These are phyloP conservation scores for Geotrichum reessii DNA, from an alignment of 1,139 yeast genomes.

Conservation along the genomic window DNA sequence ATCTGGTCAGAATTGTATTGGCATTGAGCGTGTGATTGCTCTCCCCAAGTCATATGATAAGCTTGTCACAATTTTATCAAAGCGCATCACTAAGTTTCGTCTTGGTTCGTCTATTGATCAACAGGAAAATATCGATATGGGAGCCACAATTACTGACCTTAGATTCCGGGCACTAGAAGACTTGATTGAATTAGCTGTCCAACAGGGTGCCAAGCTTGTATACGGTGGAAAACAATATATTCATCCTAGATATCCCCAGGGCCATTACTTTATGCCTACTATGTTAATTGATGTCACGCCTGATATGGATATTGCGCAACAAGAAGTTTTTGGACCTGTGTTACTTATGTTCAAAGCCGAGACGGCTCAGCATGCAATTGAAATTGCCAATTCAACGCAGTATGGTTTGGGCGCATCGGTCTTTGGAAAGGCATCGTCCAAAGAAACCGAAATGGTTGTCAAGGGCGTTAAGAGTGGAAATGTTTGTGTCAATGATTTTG, in stretches of 20 bases:
- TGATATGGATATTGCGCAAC: constrained; percentile 72
- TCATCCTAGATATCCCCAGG: constrained; percentile 93
- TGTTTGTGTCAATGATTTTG: constrained; percentile 95
- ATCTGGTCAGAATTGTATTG: constrained; percentile 96
- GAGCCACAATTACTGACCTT: constrained; percentile 82
- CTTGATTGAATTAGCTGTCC: constrained; percentile 66
- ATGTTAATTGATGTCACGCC: constrained; percentile 73
- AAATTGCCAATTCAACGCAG: constrained; percentile 78
- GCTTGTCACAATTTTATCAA: constrained; percentile 51
- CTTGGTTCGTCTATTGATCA: constrained; percentile 85
- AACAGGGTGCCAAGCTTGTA: constrained; percentile 71
- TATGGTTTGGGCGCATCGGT: constrained; percentile 91
- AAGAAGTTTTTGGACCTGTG: constrained; percentile 92
- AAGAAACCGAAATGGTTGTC: constrained; percentile 56
- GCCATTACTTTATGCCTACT: constrained; percentile 89
- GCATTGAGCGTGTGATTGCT: constrained; percentile 88
- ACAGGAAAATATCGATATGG: constrained; percentile 86
- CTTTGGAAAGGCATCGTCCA: constrained; percentile 54
- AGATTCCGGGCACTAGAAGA: constrained; percentile 63
- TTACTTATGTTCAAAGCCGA: constrained; percentile 70
- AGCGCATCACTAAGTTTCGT: constrained; percentile 57
- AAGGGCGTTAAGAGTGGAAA: constrained; percentile 69
- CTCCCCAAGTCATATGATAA: constrained; percentile 58
- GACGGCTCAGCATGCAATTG: constrained; percentile 60
- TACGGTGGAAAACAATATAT: constrained; percentile 72